Percentiles rank a stretch among this genome's conserved stretches.
Evolutionary conservation across 1,139 yeast genomes (phyloP).

Genomic region (Insectozyma bohioensis): DNA sequence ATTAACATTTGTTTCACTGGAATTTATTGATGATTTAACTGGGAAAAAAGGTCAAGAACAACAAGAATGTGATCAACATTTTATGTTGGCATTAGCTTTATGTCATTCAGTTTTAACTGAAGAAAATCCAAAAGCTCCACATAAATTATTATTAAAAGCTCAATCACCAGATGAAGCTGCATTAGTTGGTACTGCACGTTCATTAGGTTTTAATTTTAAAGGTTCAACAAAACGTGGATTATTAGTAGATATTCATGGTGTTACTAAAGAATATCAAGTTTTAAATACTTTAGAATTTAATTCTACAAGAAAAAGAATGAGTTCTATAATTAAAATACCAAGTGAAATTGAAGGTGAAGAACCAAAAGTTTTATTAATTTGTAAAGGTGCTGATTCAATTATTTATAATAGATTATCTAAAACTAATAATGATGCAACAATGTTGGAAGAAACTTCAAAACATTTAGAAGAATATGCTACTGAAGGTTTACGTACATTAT

Average conservation of each 20-base stretch:
- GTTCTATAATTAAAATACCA: constrained; percentile 74
- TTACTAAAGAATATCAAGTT: constrained; percentile 45
- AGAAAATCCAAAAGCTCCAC: constrained; percentile 37
- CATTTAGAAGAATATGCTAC: constrained; percentile 48
- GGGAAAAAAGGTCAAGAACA: constrained; percentile 31
- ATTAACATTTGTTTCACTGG: constrained; percentile 48
- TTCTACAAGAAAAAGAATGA: constrained; percentile 71
- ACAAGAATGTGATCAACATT: constrained; percentile 44
- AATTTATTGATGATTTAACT: constrained; percentile 40
- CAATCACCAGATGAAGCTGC: constrained; percentile 71
- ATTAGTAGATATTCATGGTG: constrained; percentile 43
- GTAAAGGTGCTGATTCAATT: constrained; percentile 52
- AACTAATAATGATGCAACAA: constrained; percentile 25
- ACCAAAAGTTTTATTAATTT: constrained; percentile 41
- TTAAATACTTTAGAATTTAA: constrained; percentile 55
- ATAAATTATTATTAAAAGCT: constrained; percentile 45
- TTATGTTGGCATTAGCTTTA: constrained; percentile 52
- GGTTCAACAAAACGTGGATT: constrained; percentile 49
- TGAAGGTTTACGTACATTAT: constrained; percentile 49
- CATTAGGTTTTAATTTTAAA: constrained; percentile 51
- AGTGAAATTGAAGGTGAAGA: constrained; percentile 30
- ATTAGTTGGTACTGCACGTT: constrained; percentile 58
- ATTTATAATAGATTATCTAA: constrained; percentile 43
- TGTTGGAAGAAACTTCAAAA: constrained; percentile 36
- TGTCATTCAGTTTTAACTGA: constrained; percentile 65